These are phyloP conservation scores for Monosporascus sp. DNA, from an alignment of 2,329 filamentous ascomycete species.

Conservation along the genomic window DNA sequence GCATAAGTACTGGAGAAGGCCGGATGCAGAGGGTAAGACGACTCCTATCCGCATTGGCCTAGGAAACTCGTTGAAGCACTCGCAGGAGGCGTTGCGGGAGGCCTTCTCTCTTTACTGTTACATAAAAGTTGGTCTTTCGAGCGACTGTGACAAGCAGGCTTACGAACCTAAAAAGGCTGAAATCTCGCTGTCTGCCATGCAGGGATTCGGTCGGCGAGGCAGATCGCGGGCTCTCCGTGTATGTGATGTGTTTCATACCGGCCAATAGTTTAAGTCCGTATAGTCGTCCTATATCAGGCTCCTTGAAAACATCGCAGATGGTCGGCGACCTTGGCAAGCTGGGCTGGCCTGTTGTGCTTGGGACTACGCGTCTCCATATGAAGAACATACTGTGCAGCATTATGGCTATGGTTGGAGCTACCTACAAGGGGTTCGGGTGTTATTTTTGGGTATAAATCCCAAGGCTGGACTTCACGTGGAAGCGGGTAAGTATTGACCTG, in stretches of 20 bases:
- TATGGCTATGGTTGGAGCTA: background rate
- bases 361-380: too few species aligned
- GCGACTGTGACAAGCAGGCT: background rate
- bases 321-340: background rate
- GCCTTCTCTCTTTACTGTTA: background rate
- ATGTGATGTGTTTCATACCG: too few species aligned
- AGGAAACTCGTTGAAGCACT: too few species aligned
- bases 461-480: background rate
- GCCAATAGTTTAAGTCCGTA: too few species aligned
- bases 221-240: background rate
- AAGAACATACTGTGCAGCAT: background rate
- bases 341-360: too few species aligned
- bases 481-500: background rate
- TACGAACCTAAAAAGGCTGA: background rate
- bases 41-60: background rate
- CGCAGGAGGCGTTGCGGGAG: background rate
- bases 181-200: background rate
- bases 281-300: too few species aligned
- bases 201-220: background rate
- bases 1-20: background rate
- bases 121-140: background rate
- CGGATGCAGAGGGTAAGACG: background rate
- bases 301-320: background rate
- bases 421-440: background rate
- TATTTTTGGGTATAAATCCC: background rate